Evolutionary conservation across 352 stramenopile species (phyloP).

Genomic region (Globisporangium barbulae): DNA sequence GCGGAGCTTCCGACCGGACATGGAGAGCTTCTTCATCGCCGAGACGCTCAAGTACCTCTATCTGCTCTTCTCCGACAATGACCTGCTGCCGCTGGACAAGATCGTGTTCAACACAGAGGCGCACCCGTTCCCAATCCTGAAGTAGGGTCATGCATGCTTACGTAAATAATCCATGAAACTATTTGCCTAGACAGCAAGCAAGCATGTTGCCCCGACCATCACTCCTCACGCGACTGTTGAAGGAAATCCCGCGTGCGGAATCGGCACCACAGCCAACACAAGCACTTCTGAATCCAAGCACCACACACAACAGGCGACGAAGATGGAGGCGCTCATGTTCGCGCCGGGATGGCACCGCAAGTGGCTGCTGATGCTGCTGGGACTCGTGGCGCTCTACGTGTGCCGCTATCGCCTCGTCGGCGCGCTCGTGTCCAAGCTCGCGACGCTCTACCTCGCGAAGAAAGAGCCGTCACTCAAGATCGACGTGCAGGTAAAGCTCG

Average conservation of each 20-base stretch:
- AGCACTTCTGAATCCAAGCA: background rate
- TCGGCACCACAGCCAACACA: background rate
- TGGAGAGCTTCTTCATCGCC: slow-evolving; percentile 90
- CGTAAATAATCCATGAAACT: background rate
- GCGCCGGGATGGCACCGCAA: slow-evolving; percentile 55
- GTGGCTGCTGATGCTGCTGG: slow-evolving; percentile 41
- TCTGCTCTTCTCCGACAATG: slow-evolving; percentile 78
- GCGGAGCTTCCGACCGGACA: slow-evolving; percentile 32
- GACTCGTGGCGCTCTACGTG: slow-evolving; percentile 47
- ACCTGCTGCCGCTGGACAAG: slow-evolving; percentile 61
- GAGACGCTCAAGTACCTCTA: slow-evolving; percentile 94
- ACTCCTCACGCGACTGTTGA: background rate
- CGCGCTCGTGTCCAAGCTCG: slow-evolving; percentile 37
- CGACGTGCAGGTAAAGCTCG: slow-evolving; percentile 38
- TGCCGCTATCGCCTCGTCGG: slow-evolving; percentile 56
- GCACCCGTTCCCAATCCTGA: slow-evolving; percentile 63
- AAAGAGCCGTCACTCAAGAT: slow-evolving; percentile 14
- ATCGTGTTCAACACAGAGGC: slow-evolving; percentile 88
- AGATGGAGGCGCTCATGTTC: slow-evolving; percentile 15
- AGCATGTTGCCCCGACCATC: background rate
- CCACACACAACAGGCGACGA: background rate
- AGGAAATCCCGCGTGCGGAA: slow-evolving; percentile 5
- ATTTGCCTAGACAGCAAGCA: background rate
- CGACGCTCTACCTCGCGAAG: slow-evolving; percentile 37
- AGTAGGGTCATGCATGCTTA: background rate